These are phyloP conservation scores for Daldinia vernicosa DNA, from an alignment of 495 filamentous ascomycete genomes.

Conservation along the genomic window DNA sequence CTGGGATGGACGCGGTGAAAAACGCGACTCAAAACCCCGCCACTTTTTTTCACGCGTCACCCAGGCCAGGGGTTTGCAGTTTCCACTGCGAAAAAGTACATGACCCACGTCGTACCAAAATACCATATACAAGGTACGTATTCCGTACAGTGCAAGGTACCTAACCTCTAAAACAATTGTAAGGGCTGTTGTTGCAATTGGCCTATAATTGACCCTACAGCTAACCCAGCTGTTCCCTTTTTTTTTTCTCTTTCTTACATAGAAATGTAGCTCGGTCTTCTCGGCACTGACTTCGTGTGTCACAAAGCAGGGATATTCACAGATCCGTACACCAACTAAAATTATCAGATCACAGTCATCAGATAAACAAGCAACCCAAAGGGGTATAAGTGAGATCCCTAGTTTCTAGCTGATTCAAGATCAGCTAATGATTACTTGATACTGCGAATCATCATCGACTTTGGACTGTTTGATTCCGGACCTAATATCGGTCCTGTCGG, in stretches of 20 bases:
- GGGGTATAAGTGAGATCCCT: slow-evolving; percentile 18
- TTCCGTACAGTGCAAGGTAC: background rate
- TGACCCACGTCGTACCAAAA: background rate
- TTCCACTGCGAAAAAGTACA: background rate
- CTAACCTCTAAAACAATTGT: background rate
- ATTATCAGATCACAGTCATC: slow-evolving; percentile 42
- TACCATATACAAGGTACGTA: background rate
- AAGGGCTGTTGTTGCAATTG: background rate
- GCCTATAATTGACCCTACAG: background rate
- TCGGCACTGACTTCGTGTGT: slow-evolving; percentile 28
- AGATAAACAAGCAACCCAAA: slow-evolving; percentile 32
- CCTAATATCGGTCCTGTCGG: slow-evolving; percentile 40
- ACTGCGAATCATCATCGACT: slow-evolving; percentile 21
- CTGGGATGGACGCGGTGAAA: slow-evolving; percentile 17
- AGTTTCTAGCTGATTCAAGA: slow-evolving; percentile 41
- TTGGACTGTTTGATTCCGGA: slow-evolving; percentile 3
- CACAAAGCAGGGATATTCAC: slow-evolving; percentile 29
- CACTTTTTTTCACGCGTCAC: slow-evolving; percentile 22
- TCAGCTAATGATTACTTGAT: slow-evolving; percentile 37
- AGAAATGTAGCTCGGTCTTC: slow-evolving; percentile 26
- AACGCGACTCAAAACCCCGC: slow-evolving; percentile 33
- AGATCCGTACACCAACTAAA: slow-evolving; percentile 19
- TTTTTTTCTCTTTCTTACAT: slow-evolving; percentile 4
- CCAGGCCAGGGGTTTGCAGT: background rate
- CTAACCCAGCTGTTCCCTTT: slow-evolving; percentile 10